Evolutionary conservation across 2,329 filamentous ascomycete species (phyloP), one percentile per base, ranked within the genome.

Genomic region (Aspergillus versicolor): DNA sequence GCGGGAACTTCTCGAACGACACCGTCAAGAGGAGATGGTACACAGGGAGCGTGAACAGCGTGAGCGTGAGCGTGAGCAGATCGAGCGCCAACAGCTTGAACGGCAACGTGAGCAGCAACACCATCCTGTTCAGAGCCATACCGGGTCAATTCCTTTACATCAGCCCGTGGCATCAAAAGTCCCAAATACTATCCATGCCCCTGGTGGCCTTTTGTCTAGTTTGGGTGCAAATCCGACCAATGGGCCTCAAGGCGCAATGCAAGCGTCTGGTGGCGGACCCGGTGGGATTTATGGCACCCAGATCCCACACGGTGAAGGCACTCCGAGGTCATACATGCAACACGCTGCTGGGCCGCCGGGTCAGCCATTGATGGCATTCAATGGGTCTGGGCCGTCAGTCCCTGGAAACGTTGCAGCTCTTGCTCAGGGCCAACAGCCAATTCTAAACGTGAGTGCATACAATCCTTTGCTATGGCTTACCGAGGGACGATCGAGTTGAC

Each of bases 101-200:
- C 79, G 82, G 42, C 82, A 86, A 60, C 70, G 77, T 50, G 77
- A 79, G 44, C 83, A 85, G 51, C 87, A 86, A 68, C 83, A 84
- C 50, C 84, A 89, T 59, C 86, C 88, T 24, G 91, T 94, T 70
- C 92, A 97, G 73, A 94, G 89, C 75, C 92, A 90, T 70, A 88
- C 90, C 40, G 91, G 89, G 56, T 91, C 92, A 3, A 90, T 96
- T 54, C 91, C 92, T 54, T 88, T 97, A 66, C 93, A 97, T 75
- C 93, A 97, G 74, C 93, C 93, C 5, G 92, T 97, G 58, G 93
- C 93, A 61, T 86, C 92, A 70, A 81, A 92, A 75, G 81, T 91
- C 61, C 78, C 88, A 56, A 89, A 87, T 62, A 89, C 91, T 52
- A 95, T 97, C 56, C 93, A 96, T 71, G 95, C 92, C 45, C 93